Evolutionary conservation across 495 filamentous ascomycete species (phyloP), one percentile per base, ranked within the genome.

Genomic region (Penicillium simplicissimum): DNA sequence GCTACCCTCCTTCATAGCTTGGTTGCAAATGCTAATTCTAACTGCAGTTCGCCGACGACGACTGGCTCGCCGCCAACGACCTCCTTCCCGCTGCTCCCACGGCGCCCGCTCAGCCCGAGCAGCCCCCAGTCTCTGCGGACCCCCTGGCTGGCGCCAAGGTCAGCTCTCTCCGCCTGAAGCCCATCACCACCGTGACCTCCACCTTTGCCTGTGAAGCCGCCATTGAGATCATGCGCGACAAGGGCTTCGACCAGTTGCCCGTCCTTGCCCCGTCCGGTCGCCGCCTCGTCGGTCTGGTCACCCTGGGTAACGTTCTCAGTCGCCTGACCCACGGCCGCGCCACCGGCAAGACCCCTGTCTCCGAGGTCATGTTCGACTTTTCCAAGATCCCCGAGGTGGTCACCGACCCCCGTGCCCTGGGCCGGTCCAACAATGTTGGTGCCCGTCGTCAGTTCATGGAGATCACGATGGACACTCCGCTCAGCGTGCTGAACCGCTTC

Each of bases 301-400:
- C 95, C 1, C 83, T 98, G 45, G 95, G 95, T 21, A 97, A 98
- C 71, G 77, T 97, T n/a, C 85, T 98, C 43, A 91, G 87, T 69
- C 92, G 89, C 75, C 88, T 98, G 65, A 92, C 90, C 10, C 84
- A 87, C 54, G 92, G 91, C 9, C 85, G 95, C 1, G 91, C 91
- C 5, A 83, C 84, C 0, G 85, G 85, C 1, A 79, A 85, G 66
- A 90, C 81, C 62, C 87, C 85, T 2, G 90, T 98, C 47, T 80
- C 82, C 21, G 87, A 93, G n/a, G 90, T 97, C 69, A 98, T 98
- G 95, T 98, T 98, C 61, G 85, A 96, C 72, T 98, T 98, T 73
- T 78, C 82, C 21, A 90, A 89, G 68, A 85, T 97, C 57, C 83
- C 89, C 56, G 92, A 97, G 74, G 84, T 94, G 3, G 86, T 96